Conservation (phyloP, 345 rosid genomes). For the Linum tenue region DNA sequence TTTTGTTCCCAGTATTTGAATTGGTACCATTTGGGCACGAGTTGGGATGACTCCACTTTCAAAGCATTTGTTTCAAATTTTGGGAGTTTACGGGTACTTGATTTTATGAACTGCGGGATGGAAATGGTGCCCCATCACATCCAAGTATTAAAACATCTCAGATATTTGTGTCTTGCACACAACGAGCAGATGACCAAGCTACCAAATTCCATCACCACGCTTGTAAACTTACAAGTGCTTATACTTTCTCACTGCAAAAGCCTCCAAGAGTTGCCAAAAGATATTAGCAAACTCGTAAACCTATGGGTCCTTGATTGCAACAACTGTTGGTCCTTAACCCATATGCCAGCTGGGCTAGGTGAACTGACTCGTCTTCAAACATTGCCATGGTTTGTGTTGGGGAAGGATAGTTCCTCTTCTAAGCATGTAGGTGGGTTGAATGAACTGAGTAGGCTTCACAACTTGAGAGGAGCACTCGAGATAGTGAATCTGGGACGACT, state of each 20-base stretch:
- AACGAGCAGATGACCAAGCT: not conserved
- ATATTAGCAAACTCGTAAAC: not conserved
- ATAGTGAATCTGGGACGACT: not conserved
- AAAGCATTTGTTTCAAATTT: not conserved
- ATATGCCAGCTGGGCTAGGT: not conserved
- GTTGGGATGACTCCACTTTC: not conserved
- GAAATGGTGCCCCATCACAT: not conserved
- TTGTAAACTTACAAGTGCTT: not conserved
- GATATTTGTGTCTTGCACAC: not conserved
- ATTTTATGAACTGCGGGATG: not conserved
- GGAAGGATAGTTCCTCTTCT: not conserved
- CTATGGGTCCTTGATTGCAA: not conserved
- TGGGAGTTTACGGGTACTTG: not conserved
- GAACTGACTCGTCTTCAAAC: not conserved
- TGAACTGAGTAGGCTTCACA: not conserved
- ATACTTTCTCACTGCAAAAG: not conserved
- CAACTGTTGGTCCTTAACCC: not conserved
- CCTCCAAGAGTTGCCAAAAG: not conserved
- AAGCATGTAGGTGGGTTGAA: not conserved
- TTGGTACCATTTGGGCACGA: not conserved
- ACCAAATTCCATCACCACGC: not conserved
- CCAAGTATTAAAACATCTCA: not conserved
- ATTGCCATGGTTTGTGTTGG: not conserved
- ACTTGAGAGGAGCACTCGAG: not conserved
- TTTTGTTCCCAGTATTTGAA: not conserved